A percentile compares a stretch with the other conserved stretches of the same genome.
Conservation (phyloP, 768 basidiomycete species). For the Boletus patriciae region DNA sequence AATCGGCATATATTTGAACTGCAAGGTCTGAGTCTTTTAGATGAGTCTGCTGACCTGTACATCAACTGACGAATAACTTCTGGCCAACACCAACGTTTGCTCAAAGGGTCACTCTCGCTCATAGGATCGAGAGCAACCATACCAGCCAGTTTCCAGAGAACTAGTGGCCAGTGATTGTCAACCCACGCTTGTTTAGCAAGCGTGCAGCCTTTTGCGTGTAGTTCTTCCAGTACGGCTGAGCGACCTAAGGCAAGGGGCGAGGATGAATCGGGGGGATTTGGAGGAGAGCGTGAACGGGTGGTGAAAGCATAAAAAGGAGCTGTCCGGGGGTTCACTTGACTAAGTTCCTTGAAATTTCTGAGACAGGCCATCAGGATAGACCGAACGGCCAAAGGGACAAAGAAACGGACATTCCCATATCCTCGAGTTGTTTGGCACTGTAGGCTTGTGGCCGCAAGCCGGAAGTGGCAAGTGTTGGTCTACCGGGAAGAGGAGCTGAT, state of each 20-base stretch:
- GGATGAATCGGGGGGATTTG: slow-evolving; percentile 17
- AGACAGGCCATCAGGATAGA: slow-evolving; percentile 4
- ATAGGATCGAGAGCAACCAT: slow-evolving; percentile 75
- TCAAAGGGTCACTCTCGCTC: slow-evolving; percentile 44
- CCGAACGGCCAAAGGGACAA: background rate
- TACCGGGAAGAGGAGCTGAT: slow-evolving; percentile 36
- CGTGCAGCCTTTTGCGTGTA: slow-evolving; percentile 58
- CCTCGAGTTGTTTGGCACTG: slow-evolving; percentile 42
- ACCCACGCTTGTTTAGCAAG: slow-evolving; percentile 82
- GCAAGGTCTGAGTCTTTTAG: background rate
- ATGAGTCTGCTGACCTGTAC: slow-evolving; percentile 61
- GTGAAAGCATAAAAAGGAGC: slow-evolving; percentile 64
- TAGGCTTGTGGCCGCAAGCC: slow-evolving; percentile 53
- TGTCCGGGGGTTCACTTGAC: slow-evolving; percentile 52
- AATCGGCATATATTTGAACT: slow-evolving; percentile 2
- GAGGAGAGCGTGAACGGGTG: slow-evolving; percentile 35
- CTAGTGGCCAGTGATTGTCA: slow-evolving; percentile 85
- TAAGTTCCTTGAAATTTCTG: slow-evolving; percentile 53
- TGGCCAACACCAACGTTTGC: slow-evolving; percentile 75
- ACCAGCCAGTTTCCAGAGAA: slow-evolving; percentile 94
- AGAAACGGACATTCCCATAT: slow-evolving; percentile 51
- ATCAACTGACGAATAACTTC: slow-evolving; percentile 81
- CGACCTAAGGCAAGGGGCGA: slow-evolving; percentile 43
- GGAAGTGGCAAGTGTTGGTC: slow-evolving; percentile 48
- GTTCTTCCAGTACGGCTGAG: slow-evolving; percentile 53